A percentile compares a stretch with the other conserved stretches of the same genome.
These are phyloP conservation scores for Phytophthora pisi DNA, from an alignment of 352 stramenopile species.

Conservation along the genomic window DNA sequence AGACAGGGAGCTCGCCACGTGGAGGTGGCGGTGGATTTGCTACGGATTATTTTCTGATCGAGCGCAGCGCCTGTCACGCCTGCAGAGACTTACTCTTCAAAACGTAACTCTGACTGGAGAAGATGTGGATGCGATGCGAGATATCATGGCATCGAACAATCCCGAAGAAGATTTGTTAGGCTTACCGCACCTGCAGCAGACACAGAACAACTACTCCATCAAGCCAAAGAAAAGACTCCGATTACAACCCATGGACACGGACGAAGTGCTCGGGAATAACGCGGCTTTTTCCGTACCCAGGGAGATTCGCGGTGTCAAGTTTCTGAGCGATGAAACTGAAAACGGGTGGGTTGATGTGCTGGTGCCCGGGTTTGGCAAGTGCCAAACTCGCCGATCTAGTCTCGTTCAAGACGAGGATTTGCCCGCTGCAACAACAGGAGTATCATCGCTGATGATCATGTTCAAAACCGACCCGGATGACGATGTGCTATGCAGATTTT, in stretches of 20 bases:
- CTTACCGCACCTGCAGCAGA: not conserved
- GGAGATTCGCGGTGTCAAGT: not conserved
- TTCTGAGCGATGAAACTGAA: not conserved
- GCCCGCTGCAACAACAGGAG: not conserved
- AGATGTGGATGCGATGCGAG: not conserved
- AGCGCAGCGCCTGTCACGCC: not conserved
- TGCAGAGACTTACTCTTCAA: not conserved
- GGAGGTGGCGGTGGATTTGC: not conserved
- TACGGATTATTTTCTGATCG: not conserved
- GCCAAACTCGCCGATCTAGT: conserved; percentile 6
- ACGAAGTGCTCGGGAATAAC: conserved; percentile 5
- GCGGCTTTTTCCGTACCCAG: conserved; percentile 1
- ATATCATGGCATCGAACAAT: not conserved
- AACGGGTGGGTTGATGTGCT: conserved; percentile 9
- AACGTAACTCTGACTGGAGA: not conserved
- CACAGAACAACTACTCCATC: not conserved
- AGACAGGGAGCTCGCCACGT: not conserved
- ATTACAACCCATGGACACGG: conserved; percentile 2
- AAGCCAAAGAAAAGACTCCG: not conserved
- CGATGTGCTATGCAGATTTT: conserved; percentile 3
- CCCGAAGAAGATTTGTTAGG: not conserved
- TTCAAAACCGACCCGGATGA: conserved; percentile 6
- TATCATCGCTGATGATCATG: not conserved
- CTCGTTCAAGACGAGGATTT: not conserved
- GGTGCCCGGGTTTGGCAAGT: conserved; percentile 11